These are phyloP conservation scores for Cutaneotrichosporon mucoides DNA, from an alignment of 1,284 basidiomycete species.

Conservation along the genomic window DNA sequence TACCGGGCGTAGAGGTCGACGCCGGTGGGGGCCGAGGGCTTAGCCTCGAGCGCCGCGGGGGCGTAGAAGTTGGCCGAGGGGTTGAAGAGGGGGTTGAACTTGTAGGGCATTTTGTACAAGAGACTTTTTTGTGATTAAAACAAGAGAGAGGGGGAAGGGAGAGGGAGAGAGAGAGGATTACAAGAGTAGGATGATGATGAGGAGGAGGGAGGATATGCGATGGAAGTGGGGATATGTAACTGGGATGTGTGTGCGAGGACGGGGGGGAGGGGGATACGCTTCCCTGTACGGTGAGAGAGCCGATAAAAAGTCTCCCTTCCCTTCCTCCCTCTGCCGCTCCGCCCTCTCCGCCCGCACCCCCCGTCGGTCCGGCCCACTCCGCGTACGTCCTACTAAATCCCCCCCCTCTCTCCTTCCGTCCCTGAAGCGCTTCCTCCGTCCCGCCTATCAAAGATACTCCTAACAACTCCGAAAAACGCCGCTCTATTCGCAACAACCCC, in stretches of 20 bases:
- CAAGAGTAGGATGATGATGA: not conserved
- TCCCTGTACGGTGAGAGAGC: too few relatives aligned
- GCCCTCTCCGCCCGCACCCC: not conserved
- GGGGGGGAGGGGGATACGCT: too few relatives aligned
- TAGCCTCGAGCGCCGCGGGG: slow-evolving; percentile 46
- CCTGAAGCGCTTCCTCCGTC: not conserved
- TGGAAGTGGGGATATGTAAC: not conserved
- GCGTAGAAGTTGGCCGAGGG: slow-evolving; percentile 46
- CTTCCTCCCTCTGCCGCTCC: not conserved
- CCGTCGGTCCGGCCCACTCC: not conserved
- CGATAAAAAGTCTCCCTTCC: too few relatives aligned
- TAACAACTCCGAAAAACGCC: slow-evolving; percentile 17
- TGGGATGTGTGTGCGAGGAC: not conserved
- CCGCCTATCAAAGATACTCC: not conserved
- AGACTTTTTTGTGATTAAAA: slow-evolving; percentile 1
- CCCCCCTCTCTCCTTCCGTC: not conserved
- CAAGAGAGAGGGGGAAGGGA: not conserved
- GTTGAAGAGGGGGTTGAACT: slow-evolving; percentile 30
- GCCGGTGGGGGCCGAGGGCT: slow-evolving; percentile 45
- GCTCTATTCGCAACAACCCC: not conserved
- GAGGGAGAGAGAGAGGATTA: not conserved
- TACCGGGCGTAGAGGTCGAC: slow-evolving; percentile 52
- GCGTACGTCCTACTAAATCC: not conserved
- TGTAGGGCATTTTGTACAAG: slow-evolving; percentile 13
- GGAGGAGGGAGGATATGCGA: not conserved